These are phyloP conservation scores for Plantago elongata DNA, from an alignment of 257 asterid genomes.

Conservation along the genomic window DNA sequence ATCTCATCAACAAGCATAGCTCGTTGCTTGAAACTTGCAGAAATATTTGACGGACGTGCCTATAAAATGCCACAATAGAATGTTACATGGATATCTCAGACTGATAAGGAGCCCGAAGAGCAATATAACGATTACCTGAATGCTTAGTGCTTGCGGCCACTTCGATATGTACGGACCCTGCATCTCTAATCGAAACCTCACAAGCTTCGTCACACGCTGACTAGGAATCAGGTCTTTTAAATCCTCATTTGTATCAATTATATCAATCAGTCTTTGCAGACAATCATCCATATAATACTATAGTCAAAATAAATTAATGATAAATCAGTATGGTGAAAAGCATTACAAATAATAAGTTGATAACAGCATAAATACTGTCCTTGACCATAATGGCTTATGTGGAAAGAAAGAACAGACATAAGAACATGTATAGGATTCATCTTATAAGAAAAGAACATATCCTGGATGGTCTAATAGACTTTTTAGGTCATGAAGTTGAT, in stretches of 20 bases:
- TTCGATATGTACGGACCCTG: slow-evolving; percentile 90
- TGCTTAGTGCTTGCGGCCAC: slow-evolving; percentile 96
- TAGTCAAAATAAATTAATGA: slow-evolving; percentile 5
- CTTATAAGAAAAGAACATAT: too few relatives aligned
- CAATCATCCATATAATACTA: slow-evolving; percentile 98
- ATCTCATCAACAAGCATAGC: slow-evolving; percentile 93
- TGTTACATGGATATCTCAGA: background rate
- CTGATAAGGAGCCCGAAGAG: background rate
- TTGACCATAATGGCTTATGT: too few relatives aligned
- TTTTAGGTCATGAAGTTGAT: too few relatives aligned
- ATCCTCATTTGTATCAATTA: slow-evolving; percentile 58
- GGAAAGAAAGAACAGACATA: too few relatives aligned
- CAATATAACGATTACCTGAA: slow-evolving; percentile 50
- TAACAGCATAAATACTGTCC: too few relatives aligned
- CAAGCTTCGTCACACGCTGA: slow-evolving; percentile 68
- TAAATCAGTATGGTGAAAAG: slow-evolving; percentile 9
- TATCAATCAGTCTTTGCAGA: slow-evolving; percentile 70
- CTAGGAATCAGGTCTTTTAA: slow-evolving; percentile 60
- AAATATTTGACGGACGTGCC: slow-evolving; percentile 76
- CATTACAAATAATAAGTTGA: background rate
- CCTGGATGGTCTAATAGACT: too few relatives aligned
- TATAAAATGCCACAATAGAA: slow-evolving; percentile 21
- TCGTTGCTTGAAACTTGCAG: slow-evolving; percentile 88
- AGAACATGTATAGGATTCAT: too few relatives aligned
- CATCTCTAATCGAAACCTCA: slow-evolving; percentile 80